Conservation (phyloP, 1,284 basidiomycete species). For the Gymnopus androsaceus region DNA sequence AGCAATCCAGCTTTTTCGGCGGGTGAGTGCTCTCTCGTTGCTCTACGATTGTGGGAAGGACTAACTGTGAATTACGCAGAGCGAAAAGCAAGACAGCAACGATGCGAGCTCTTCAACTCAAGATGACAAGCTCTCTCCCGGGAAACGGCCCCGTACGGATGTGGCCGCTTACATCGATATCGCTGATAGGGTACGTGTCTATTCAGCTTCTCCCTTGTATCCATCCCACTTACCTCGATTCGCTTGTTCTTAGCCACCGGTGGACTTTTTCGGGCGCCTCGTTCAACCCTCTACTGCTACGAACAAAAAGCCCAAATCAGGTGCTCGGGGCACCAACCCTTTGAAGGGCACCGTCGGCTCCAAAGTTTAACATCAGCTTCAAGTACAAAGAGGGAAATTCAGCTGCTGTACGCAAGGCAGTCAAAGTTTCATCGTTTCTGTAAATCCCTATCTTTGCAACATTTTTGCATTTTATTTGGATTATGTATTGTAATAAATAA, state of each 20-base stretch:
- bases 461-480: too few relatives aligned
- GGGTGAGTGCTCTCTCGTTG: not conserved
- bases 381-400: constrained; percentile 79
- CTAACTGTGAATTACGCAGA: not conserved
- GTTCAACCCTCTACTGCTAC: constrained; percentile 49
- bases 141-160: constrained; percentile 49
- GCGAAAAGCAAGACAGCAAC: constrained; percentile 6
- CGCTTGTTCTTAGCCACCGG: constrained; percentile 58
- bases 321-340: constrained; percentile 29
- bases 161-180: constrained; percentile 43
- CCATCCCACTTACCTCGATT: constrained; percentile 7
- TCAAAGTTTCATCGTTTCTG: constrained; percentile 54
- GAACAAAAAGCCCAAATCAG: constrained; percentile 34
- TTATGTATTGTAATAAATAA: too few relatives aligned
- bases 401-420: constrained; percentile 83
- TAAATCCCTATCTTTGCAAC: too few relatives aligned
- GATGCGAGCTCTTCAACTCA: constrained; percentile 3
- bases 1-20: constrained; percentile 23
- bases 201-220: not conserved
- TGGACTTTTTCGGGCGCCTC: constrained; percentile 94
- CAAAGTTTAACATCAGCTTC: constrained; percentile 71
- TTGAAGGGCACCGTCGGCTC: constrained; percentile 44
- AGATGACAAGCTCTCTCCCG: constrained; percentile 29
- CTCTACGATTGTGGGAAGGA: too few relatives aligned
- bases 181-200: constrained; percentile 59